Base-by-base conservation (phyloP, 768 basidiomycete species). In the Hygrophorus pudorinus region DNA sequence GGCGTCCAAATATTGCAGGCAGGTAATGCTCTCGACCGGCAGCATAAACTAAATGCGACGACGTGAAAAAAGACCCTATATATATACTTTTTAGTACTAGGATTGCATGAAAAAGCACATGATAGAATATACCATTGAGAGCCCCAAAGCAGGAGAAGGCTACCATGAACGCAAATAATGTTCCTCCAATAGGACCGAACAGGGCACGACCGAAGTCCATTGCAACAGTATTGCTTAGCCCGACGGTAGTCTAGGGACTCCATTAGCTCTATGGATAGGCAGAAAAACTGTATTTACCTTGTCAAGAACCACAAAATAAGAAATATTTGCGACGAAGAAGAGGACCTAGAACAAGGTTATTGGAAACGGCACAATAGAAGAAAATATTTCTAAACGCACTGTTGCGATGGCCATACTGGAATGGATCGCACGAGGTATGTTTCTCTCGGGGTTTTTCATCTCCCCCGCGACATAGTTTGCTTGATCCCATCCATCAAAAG, bases 401-500 rank as follows among this genome's bases (percentile, higher is more conserved):
- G 73, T 78, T 38, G 92, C 91, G 31, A 84, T 66, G 2, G 67
- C 60, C 91, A 97, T 93, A 55, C 91, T 94, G n/a, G 71, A 67
- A 58, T 97, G 92, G 34, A 97, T 89, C 1, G 83, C 81, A 46
- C 83, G 71, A 2, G 93, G 93, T 38, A 98, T 82, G 54, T 92
- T 91, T 56, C 78, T 85, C 55, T 83, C 77, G 2, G 88, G 80
- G 48, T 83, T 76, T 43, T 70, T 65, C 66, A 97, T 86, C 61
- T 91, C 91, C 21, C 87, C 93, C 11, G 85, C 87, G 12, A 97
- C 87, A 50, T 85, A 94, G 58, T 90, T 92, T 21, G 76, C 82
- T 62, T 87, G 85, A 55, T 93, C 93, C 92, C 92, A 99, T 0
- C 94, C 94, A 60, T 92, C 92, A 51, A 89, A 92, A 1, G 92